These are phyloP conservation scores for Cyclotella kingstonii DNA, from an alignment of 108 stramenopile species.

Conservation along the genomic window DNA sequence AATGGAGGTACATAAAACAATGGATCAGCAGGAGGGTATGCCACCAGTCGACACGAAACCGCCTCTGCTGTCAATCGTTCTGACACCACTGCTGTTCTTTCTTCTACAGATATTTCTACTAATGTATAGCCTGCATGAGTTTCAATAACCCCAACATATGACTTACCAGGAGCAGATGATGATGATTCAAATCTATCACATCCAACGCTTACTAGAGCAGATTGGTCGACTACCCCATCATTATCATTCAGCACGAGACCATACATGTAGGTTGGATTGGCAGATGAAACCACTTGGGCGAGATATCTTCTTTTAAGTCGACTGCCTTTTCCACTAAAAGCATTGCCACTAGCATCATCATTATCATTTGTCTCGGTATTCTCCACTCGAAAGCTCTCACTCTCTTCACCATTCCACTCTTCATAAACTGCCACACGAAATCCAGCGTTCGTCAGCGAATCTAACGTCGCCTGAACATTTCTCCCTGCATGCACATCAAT, in stretches of 20 bases:
- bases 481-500: too few relatives aligned
- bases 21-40: constrained; percentile 79
- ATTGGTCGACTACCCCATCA: too few relatives aligned
- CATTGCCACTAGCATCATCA: constrained; percentile 7
- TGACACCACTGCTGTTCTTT: constrained; percentile 65
- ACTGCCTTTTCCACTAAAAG: constrained; percentile 6
- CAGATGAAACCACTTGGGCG: constrained; percentile 88
- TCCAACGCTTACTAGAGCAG: constrained; percentile 3
- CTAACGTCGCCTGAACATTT: constrained; percentile 90
- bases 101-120: constrained; percentile 73
- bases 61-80: constrained; percentile 81
- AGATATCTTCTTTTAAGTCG: constrained; percentile 68
- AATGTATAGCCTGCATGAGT: constrained; percentile 67
- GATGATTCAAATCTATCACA: constrained; percentile 4
- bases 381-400: constrained; percentile 3
- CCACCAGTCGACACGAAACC: constrained; percentile 77
- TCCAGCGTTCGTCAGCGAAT: constrained; percentile 78
- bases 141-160: constrained; percentile 76
- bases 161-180: constrained; percentile 49
- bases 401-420: constrained; percentile 55
- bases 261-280: constrained; percentile 91
- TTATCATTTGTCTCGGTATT: constrained; percentile 7
- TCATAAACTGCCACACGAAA: constrained; percentile 93
- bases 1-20: constrained; percentile 64
- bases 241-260: constrained; percentile 62